Conservation (phyloP, 2,329 filamentous ascomycete species). For the Epichloe aotearoae region DNA sequence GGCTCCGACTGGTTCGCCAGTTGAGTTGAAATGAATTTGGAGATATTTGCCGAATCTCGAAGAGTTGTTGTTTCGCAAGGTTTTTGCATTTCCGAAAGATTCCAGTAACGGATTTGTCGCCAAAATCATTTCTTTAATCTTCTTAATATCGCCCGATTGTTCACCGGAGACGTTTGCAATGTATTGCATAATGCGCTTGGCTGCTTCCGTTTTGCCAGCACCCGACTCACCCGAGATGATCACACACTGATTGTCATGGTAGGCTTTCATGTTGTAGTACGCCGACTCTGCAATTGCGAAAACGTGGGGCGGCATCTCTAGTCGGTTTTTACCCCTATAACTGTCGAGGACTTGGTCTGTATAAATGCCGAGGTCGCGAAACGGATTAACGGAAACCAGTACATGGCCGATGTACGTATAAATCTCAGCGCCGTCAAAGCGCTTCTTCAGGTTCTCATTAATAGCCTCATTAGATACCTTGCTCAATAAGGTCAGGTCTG, state of each 20-base stretch:
- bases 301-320: constrained; percentile 91
- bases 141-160: constrained; percentile 71
- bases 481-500: constrained; percentile 91
- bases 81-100: constrained; percentile 97
- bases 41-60: constrained; percentile 97
- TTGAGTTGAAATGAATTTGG: constrained; percentile 86
- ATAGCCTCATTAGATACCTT: constrained; percentile 99
- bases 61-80: constrained; percentile 95
- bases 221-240: constrained; percentile 98
- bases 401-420: constrained; percentile 99
- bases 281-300: constrained; percentile 92
- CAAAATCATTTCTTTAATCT: constrained; percentile 98
- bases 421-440: constrained; percentile 94
- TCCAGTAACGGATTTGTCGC: constrained; percentile 95
- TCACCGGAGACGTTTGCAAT: constrained; percentile 94
- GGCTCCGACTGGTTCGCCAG: constrained; percentile 86
- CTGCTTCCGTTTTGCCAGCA: constrained; percentile 95
- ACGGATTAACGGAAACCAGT: constrained; percentile 96
- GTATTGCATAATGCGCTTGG: constrained; percentile 99
- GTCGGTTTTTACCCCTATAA: constrained; percentile 91
- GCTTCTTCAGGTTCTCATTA: constrained; percentile 97
- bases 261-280: constrained; percentile 99
- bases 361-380: constrained; percentile 94
- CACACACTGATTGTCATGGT: constrained; percentile 97
- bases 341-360: constrained; percentile 86